Evolutionary conservation across 2,329 filamentous ascomycete genomes (phyloP), one percentile per base, ranked within the genome.

Genomic region (Aspergillus carbonarius): DNA sequence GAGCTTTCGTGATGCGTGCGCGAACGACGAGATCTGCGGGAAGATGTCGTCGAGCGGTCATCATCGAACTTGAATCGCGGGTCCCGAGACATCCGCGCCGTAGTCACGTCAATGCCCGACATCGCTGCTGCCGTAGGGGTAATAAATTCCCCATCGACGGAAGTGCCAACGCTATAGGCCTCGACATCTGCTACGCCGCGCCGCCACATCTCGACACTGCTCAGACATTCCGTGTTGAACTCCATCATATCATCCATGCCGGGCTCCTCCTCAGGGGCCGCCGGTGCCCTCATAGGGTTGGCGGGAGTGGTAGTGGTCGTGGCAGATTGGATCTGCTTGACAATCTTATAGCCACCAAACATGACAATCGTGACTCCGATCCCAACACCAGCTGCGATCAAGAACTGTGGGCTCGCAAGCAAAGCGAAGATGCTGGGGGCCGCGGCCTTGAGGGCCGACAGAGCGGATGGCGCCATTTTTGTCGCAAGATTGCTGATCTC

Each of bases 311-410:
- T 10, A n/a, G 13, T 66, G 35, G 68, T 65, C 55, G 62, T 13
- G 72, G 78, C 68, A 81, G 80, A 58, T 40, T 67, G 62, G 65
- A 98, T 91, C 67, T 87, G 88, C 82, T 97, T 96, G 77, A 99
- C 88, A 73, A 99, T 97, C 78, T 96, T 98, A 84, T 92, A 98
- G 5, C 95, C 93, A 55, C 95, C 95, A 60, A 99, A 91, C 74
- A 95, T 93, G 68, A 99, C 91, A 8, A 98, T 88, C 0, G 95
- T 98, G n/a, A 96, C 88, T 13, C 95, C 95, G 0, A 96, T 87
- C 0, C 90, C 91, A 13, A 96, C 87, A 44, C 93, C 91, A 0
- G 91, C 92, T 4, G 92, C 92, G 68, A 99, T 96, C 63, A 97
- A 85, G 72, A 99, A 99, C 70, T 99, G 92, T 0, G 95, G 95